phyloP scores from a whole-genome alignment of 2,329 filamentous ascomycete genomes.

The Salinomyces thailandicus region DNA sequence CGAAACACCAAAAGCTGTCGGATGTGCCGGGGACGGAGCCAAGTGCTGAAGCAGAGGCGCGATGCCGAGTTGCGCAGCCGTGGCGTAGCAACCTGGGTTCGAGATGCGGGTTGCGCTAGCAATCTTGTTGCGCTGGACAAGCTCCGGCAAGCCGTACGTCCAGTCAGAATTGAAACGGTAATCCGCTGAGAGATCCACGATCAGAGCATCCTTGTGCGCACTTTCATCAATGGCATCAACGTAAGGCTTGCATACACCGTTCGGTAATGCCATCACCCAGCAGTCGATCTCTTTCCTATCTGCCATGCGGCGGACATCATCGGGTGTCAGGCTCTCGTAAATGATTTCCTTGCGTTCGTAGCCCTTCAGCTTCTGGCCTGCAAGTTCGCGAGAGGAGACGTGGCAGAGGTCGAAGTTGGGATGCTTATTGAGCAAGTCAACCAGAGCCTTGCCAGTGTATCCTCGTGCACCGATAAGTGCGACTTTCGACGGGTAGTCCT shows the following conservation, averaged over 20 bases:
- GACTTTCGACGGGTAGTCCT: constrained; percentile 65
- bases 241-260: constrained; percentile 87
- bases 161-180: constrained; percentile 78
- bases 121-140: constrained; percentile 66
- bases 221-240: constrained; percentile 75
- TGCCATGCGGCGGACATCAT: constrained; percentile 79
- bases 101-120: constrained; percentile 70
- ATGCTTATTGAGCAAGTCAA: constrained; percentile 77
- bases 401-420: constrained; percentile 82
- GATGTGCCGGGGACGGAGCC: constrained; percentile 50
- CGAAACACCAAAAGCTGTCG: constrained; percentile 80
- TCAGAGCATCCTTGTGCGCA: constrained; percentile 56
- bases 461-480: constrained; percentile 85
- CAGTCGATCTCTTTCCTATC: constrained; percentile 78
- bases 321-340: constrained; percentile 80
- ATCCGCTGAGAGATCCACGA: constrained; percentile 93
- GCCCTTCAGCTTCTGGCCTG: constrained; percentile 73
- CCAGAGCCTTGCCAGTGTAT: constrained; percentile 86
- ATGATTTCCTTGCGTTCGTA: constrained; percentile 86
- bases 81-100: constrained; percentile 93
- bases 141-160: constrained; percentile 85
- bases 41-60: constrained; percentile 70
- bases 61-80: constrained; percentile 81
- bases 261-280: constrained; percentile 96
- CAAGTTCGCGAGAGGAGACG: constrained; percentile 87